Evolutionary conservation across 2,329 filamentous ascomycete species (phyloP), one percentile per base, ranked within the genome.

Genomic region (Sclerotinia borealis): DNA sequence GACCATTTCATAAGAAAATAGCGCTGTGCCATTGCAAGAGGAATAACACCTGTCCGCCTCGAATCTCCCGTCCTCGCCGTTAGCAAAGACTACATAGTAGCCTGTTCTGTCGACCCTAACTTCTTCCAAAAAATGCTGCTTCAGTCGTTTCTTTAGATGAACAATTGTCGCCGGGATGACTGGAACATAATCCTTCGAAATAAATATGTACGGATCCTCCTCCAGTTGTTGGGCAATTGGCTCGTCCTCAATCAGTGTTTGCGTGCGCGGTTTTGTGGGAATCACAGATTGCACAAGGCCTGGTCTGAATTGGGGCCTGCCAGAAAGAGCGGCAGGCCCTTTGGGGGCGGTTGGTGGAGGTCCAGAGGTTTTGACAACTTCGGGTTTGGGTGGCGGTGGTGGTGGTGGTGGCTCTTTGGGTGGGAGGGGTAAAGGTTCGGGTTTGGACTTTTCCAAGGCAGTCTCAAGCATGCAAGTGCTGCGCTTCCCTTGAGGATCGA

Each of bases 1-100:
- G 50, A 86, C 85, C 90, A 99, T 93, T 65, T 84, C 83, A 70
- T 98, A 98, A 1, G 90, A 97, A 78, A 99, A 99, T 67, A 99
- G 85, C 7, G 90, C 84, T 49, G 89, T 88, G 74, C 90, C 88
- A 74, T 97, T 88, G 68, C 90, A 92, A 59, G 87, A 84, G 61
- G 85, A 82, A 75, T 86, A 93, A 74, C 93, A 97, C 66, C 90
- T 83, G 69, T 91, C 88, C 0, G 92, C 88, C 76, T 97, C 92
- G 62, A 87, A 81, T 70, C 92, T 88, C 3, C 93, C 93, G 10
- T 83, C 80, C 61, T 85, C 83, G 1, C 86, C 91, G 70, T 93
- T 89, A 58, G 90, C 85, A 72, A 99, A 99, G n/a, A 92, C 81
- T 59, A 98, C 86, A 74, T 91, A 98, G 76, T 97, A 99, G 0